A percentile compares a stretch with the other conserved stretches of the same genome.
Evolutionary conservation across 1,284 basidiomycete genomes (phyloP).

Genomic region (Rhodotorula sp.): DNA sequence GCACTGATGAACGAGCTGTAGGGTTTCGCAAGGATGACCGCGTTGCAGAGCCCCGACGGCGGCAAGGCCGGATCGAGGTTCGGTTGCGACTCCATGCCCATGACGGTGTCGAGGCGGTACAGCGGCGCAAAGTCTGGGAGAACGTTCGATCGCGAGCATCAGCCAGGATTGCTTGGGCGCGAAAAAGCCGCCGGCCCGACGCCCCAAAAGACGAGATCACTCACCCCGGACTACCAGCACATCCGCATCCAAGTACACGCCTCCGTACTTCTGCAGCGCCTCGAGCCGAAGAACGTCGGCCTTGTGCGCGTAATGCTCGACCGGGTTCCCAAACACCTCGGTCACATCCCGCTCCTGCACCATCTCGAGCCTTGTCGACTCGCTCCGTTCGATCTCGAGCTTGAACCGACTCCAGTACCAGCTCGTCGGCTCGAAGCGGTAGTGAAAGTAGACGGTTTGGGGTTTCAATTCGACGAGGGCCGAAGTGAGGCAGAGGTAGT

Average conservation of each 20-base stretch:
- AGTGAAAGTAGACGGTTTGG: conserved; percentile 30
- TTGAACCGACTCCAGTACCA: conserved; percentile 36
- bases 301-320: conserved; percentile 50
- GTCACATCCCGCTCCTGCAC: conserved; percentile 34
- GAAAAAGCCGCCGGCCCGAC: conserved; percentile 8
- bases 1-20: conserved; percentile 50
- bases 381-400: neutral
- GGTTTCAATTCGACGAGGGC: conserved; percentile 28
- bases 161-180: conserved; percentile 41
- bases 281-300: conserved; percentile 52
- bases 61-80: conserved; percentile 40
- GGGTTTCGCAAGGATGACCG: conserved; percentile 52
- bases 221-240: conserved; percentile 31
- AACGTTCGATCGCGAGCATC: neutral
- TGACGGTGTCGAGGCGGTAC: conserved; percentile 48
- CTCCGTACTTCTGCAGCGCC: conserved; percentile 51
- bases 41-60: conserved; percentile 53
- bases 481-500: conserved; percentile 38
- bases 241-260: conserved; percentile 56
- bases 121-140: conserved; percentile 35
- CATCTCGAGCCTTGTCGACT: conserved; percentile 20
- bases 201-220: neutral
- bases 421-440: conserved; percentile 29
- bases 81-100: conserved; percentile 52
- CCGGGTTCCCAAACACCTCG: conserved; percentile 42